Conservation (phyloP, 306 rosid genomes). For the Pterocarpus santalinus region DNA sequence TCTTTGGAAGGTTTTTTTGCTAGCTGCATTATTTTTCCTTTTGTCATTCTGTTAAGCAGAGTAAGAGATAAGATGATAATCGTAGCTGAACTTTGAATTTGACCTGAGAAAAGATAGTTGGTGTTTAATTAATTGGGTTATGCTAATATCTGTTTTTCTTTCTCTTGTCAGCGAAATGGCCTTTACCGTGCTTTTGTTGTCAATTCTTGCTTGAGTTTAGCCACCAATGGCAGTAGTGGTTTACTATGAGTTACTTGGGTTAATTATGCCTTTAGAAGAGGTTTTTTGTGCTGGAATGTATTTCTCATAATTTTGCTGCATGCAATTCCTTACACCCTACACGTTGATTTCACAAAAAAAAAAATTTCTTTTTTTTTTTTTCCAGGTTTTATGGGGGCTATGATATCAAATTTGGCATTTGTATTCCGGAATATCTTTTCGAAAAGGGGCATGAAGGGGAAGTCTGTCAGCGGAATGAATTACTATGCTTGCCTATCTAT, state of each 20-base stretch:
- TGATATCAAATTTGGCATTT: constrained; percentile 94
- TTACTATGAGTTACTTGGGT: constrained; percentile 6
- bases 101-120: neutral
- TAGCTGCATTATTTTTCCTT: neutral
- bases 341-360: constrained; percentile 25
- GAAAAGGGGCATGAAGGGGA: constrained; percentile 93
- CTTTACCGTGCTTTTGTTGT: neutral
- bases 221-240: neutral
- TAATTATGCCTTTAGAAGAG: neutral
- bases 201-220: constrained; percentile 4
- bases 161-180: constrained; percentile 11
- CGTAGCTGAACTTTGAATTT: constrained; percentile 1
- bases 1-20: neutral
- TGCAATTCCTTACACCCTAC: constrained; percentile 13
- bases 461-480: constrained; percentile 94
- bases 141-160: neutral
- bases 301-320: neutral
- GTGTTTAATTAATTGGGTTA: neutral
- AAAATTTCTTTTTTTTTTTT: neutral
- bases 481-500: constrained; percentile 91
- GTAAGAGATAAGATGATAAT: constrained; percentile 1
- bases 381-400: constrained; percentile 96
- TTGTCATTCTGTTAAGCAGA: neutral
- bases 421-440: constrained; percentile 91
- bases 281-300: constrained; percentile 8